phyloP scores from a whole-genome alignment of 176 grass and related monocot genomes.

The Juncus effusus region DNA sequence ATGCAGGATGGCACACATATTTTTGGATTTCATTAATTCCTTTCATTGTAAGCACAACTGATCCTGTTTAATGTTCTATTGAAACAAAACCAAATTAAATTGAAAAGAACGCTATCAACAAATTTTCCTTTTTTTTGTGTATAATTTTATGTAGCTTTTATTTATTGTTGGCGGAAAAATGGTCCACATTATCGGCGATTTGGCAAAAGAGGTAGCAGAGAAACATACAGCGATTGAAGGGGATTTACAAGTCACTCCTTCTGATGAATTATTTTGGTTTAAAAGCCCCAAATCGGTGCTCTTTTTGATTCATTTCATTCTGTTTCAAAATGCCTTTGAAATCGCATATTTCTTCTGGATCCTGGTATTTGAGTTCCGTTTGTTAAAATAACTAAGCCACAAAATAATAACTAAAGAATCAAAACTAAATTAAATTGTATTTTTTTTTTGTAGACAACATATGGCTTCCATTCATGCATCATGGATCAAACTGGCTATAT shows the following conservation, averaged over 20 bases:
- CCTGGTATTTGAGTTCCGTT: slow-evolving; percentile 36
- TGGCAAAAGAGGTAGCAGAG: slow-evolving; percentile 60
- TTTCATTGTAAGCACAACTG: slow-evolving; percentile 59
- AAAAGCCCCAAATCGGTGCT: slow-evolving; percentile 52
- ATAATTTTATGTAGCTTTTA: slow-evolving; percentile 31
- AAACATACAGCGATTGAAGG: slow-evolving; percentile 40
- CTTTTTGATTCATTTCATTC: slow-evolving; percentile 62
- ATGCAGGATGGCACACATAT: slow-evolving; percentile 71
- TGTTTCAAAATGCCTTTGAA: slow-evolving; percentile 88
- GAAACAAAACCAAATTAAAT: no score
- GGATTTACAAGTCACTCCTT: slow-evolving; percentile 53
- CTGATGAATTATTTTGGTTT: slow-evolving; percentile 83
- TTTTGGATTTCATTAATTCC: slow-evolving; percentile 64
- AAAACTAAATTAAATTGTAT: background rate
- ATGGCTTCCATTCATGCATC: slow-evolving; percentile 53
- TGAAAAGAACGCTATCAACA: no score
- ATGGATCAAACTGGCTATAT: slow-evolving; percentile 39
- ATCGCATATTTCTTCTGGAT: slow-evolving; percentile 83
- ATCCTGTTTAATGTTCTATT: background rate
- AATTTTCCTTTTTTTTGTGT: no score
- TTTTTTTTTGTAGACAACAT: slow-evolving; percentile 36
- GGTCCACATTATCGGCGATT: slow-evolving; percentile 69
- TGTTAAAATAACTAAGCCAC: background rate
- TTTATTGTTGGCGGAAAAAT: slow-evolving; percentile 64
- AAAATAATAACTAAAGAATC: background rate